These are phyloP conservation scores for Dichotomopilus funicola DNA, from an alignment of 2,329 filamentous ascomycete species.

Conservation along the genomic window DNA sequence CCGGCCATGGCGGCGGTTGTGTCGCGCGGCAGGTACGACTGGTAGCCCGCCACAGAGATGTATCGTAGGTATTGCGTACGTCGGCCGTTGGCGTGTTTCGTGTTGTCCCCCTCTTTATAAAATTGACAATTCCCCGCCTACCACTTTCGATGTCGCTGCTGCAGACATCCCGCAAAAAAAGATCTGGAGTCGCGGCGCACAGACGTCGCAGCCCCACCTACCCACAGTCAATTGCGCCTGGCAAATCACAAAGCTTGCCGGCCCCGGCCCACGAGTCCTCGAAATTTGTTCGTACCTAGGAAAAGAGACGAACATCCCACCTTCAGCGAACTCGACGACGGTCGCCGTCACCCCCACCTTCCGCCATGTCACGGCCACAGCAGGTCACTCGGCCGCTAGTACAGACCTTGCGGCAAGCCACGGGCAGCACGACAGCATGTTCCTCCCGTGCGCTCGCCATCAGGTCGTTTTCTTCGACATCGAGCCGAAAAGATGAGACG, in stretches of 20 bases:
- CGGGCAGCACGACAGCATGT: constrained; percentile 26
- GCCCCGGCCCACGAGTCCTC: constrained; percentile 15
- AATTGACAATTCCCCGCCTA: neutral
- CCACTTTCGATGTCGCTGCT: constrained; percentile 2
- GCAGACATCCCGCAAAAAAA: constrained; percentile 19
- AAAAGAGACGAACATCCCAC: no score
- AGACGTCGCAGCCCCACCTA: constrained; percentile 9
- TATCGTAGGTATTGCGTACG: neutral
- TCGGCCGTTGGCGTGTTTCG: neutral
- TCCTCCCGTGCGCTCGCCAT: constrained; percentile 30
- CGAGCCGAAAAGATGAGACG: constrained; percentile 33
- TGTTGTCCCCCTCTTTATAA: neutral
- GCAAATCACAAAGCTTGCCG: constrained; percentile 10
- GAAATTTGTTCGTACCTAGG: constrained; percentile 18
- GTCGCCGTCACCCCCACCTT: constrained; percentile 7
- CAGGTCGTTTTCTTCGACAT: constrained; percentile 32
- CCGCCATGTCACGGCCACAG: constrained; percentile 53
- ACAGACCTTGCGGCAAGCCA: constrained; percentile 44
- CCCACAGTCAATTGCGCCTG: no score
- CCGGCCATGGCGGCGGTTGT: constrained; percentile 36
- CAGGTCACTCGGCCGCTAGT: constrained; percentile 52
- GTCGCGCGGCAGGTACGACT: constrained; percentile 3
- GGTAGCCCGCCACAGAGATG: constrained; percentile 9
- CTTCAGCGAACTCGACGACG: neutral
- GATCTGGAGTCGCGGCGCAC: constrained; percentile 18